Evolutionary conservation across 2,329 filamentous ascomycete genomes (phyloP).

Genomic region (Alternaria incomplexa): DNA sequence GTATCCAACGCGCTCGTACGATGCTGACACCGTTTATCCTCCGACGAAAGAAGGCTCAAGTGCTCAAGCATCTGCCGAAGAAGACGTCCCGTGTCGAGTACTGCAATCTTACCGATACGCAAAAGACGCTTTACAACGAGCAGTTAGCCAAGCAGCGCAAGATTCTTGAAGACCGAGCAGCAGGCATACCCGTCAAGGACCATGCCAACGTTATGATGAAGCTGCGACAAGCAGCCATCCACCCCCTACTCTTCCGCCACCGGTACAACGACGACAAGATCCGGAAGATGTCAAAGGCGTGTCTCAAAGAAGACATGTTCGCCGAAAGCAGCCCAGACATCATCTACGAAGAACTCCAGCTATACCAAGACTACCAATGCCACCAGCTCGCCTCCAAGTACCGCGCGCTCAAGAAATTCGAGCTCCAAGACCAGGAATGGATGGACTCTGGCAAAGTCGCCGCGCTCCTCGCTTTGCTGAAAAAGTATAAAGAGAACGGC

Average conservation of each 20-base stretch:
- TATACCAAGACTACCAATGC: conserved; percentile 67
- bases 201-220: conserved; percentile 75
- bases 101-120: conserved; percentile 77
- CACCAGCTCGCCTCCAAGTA: conserved; percentile 64
- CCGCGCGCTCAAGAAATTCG: conserved; percentile 61
- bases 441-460: conserved; percentile 85
- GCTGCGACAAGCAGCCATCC: conserved; percentile 88
- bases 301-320: conserved; percentile 72
- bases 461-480: conserved; percentile 76
- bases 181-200: conserved; percentile 61
- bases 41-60: conserved; percentile 90
- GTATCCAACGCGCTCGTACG: conserved; percentile 83
- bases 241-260: conserved; percentile 84
- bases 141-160: conserved; percentile 68
- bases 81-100: conserved; percentile 81
- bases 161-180: conserved; percentile 64
- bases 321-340: conserved; percentile 56
- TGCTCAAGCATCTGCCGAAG: conserved; percentile 78
- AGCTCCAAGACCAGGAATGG: conserved; percentile 67
- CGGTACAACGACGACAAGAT: conserved; percentile 79
- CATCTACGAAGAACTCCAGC: conserved; percentile 61
- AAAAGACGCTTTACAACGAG: conserved; percentile 75
- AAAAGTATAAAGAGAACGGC: conserved; percentile 75
- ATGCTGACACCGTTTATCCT: conserved; percentile 97
- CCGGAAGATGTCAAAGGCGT: conserved; percentile 75